Evolutionary conservation across 2,329 filamentous ascomycete genomes (phyloP), one percentile per base, ranked within the genome.

Genomic region (Thielaviopsis euricoi): DNA sequence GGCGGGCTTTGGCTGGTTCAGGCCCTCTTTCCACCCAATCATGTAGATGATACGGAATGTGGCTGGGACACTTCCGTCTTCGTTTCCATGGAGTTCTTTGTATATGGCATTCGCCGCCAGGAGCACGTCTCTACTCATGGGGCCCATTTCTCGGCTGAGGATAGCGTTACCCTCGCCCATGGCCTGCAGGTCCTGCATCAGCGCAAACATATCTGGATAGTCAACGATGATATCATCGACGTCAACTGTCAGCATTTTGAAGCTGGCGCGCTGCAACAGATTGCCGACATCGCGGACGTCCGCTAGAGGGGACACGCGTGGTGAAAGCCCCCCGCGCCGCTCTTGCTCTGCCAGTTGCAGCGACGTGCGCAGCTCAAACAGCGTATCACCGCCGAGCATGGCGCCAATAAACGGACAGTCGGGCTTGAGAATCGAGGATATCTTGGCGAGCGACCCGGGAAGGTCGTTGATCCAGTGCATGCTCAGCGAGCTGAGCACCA

Each of bases 381-480:
- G 77, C 7, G 87, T 91, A 69, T 98, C 93, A 0, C 93, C 93
- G 58, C 93, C 93, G 61, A 95, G 84, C 90, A 98, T 98, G 63
- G 91, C 91, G 15, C 87, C 91, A 52, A 98, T 83, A 67, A 98
- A 95, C 1, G 94, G 89, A 58, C 80, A 79, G 69, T 98, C 93
- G 0, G 91, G 89, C 70, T 94, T 95, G 25, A 98, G 78, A 37
- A 94, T 75, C 63, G 80, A 79, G 74, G 95, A 95, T 67, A 96
- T 85, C 67, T 95, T 88, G 1, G 83, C 76, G 1, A 98, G 77
- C 12, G 94, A 75, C 1, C 86, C 87, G 0, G 93, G 93, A 5
- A 98, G 80, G 69, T 98, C 89, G 69, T 98, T 98, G 75, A 96
- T 86, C 93, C 93, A 98, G 71, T 98, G 93, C 68, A 98, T 76